Conservation (phyloP, 805 yeast species). For the Spencermartinsiella europaea region DNA sequence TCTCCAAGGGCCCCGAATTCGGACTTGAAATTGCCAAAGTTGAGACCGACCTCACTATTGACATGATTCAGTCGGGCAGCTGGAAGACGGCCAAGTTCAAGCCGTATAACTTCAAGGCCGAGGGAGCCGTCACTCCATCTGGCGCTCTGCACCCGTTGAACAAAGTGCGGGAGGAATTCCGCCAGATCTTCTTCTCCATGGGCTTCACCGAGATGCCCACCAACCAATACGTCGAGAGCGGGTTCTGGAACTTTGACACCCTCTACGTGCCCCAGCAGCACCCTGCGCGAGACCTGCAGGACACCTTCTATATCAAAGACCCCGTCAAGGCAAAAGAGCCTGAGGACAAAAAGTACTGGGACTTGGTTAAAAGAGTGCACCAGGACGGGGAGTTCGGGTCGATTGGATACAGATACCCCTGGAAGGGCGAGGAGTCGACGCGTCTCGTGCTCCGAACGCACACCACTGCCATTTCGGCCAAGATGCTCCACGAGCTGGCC, state of each 20-base stretch:
- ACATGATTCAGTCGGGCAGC: constrained; percentile 76
- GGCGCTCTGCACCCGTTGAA: constrained; percentile 97
- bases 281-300: constrained; percentile 99
- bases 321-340: constrained; percentile 80
- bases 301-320: constrained; percentile 94
- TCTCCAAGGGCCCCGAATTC: constrained; percentile 79
- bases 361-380: constrained; percentile 77
- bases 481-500: constrained; percentile 83
- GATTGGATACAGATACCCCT: constrained; percentile 96
- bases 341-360: constrained; percentile 71
- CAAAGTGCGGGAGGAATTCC: constrained; percentile 95
- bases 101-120: constrained; percentile 93
- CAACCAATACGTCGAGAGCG: constrained; percentile 94
- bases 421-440: constrained; percentile 88
- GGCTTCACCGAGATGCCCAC: constrained; percentile 99
- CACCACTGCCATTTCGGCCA: constrained; percentile 90
- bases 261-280: constrained; percentile 98
- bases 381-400: constrained; percentile 89
- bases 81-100: constrained; percentile 86
- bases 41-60: constrained; percentile 92
- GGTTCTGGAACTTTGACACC: constrained; percentile 98
- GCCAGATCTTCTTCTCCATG: constrained; percentile 95
- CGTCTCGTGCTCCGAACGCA: constrained; percentile 95
- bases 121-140: constrained; percentile 77
- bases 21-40: constrained; percentile 70